Base-by-base conservation (phyloP, 192 early-diverging fungal species). In the Radiomyces spectabilis region DNA sequence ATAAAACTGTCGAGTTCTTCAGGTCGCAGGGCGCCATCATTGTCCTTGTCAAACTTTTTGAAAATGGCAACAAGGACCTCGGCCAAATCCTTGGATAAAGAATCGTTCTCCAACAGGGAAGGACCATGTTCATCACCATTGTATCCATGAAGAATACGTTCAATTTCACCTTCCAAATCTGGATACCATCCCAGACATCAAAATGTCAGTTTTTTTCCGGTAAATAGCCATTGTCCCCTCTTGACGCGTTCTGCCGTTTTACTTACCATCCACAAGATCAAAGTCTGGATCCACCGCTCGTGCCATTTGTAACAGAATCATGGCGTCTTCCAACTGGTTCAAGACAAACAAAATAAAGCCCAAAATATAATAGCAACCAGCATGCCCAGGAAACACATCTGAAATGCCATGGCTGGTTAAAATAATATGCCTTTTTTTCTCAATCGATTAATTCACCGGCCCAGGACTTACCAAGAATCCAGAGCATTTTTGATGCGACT, bases 331-430 rank as follows among this genome's bases (percentile, higher is more conserved):
- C 1, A 79, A 53, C 21, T 70, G 65, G 31, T 79, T 79, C 21
- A 79, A 41, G 1, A 79, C 71, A 48, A 71, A 79, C 4, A 75
- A 56, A 24, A 74, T 67, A 39, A 79, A 79, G 26, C 58, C 76
- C 5, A 79, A 56, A 30, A 79, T 51, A 52, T 79, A 71, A 58
- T 79, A 79, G 50, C 73, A 75, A 19, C 73, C 76, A 29, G 71
- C 73, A 59, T 79, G 73, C 16, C 58, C 68, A 39, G 76, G 76
- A 30, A 75, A 79, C 30, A 73, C 56, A 15, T 79, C 76, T 65
- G 46, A 39, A 18, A 44, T 16, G 29, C 18, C 8, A n/a, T n/a
- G n/a, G n/a, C n/a, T n/a, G n/a, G n/a, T n/a, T n/a, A n/a, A n/a
- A n/a, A n/a, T n/a, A n/a, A n/a, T n/a, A n/a, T n/a, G n/a, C n/a